Conservation (phyloP, 768 basidiomycete species). For the Pleurotus platypus region DNA sequence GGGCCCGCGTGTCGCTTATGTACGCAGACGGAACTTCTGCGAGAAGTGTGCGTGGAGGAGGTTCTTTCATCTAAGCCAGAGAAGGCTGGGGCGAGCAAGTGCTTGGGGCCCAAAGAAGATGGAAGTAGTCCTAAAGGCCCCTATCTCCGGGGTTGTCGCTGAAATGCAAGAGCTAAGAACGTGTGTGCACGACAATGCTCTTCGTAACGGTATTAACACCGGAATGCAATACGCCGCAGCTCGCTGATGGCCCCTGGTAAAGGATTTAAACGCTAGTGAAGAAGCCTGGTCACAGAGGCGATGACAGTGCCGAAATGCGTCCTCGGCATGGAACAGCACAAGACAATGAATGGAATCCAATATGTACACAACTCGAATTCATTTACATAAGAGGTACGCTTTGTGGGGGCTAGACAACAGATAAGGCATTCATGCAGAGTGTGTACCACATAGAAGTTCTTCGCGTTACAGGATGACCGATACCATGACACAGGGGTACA, state of each 20-base stretch:
- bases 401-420: neutral
- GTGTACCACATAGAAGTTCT: neutral
- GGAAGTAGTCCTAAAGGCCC: neutral
- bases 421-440: neutral
- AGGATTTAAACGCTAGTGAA: neutral
- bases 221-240: too few relatives aligned
- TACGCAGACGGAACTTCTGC: slow-evolving; percentile 1
- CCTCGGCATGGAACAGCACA: neutral
- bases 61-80: neutral
- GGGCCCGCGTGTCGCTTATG: slow-evolving; percentile 6
- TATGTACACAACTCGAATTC: too few relatives aligned
- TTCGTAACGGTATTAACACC: too few relatives aligned
- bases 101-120: too few relatives aligned
- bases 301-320: neutral
- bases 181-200: too few relatives aligned
- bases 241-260: too few relatives aligned
- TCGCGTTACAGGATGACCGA: neutral
- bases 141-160: neutral
- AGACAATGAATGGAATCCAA: too few relatives aligned
- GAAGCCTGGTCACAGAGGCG: neutral
- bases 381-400: neutral
- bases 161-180: neutral
- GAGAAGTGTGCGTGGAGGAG: neutral
- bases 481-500: neutral
- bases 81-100: neutral